Conservation (phyloP, 441 rosid species). For the Lepidium campestre region DNA sequence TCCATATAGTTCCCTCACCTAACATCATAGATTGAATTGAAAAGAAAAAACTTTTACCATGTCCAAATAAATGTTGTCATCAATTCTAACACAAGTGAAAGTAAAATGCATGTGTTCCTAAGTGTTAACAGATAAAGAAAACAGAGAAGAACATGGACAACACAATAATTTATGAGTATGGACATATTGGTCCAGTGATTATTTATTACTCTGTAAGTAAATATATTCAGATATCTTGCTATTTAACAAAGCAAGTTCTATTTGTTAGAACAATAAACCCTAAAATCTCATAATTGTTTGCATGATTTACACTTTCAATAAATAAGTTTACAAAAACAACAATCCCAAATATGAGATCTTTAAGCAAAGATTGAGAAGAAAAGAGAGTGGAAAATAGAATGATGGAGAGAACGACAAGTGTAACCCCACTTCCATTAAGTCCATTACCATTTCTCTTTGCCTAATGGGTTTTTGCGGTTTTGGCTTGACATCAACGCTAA, state of each 20-base stretch:
- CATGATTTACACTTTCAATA: background rate
- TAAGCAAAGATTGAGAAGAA: constrained; percentile 8
- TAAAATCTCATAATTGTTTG: background rate
- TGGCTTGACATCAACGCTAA: constrained; percentile 95
- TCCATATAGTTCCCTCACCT: too few relatives aligned
- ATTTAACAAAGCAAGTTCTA: background rate
- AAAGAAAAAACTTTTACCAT: too few relatives aligned
- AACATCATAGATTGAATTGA: too few relatives aligned
- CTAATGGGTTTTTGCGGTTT: constrained; percentile 38
- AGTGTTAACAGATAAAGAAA: too few relatives aligned
- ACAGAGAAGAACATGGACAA: too few relatives aligned
- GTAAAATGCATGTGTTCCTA: too few relatives aligned
- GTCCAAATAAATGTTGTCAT: too few relatives aligned
- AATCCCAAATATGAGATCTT: background rate
- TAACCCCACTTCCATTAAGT: constrained; percentile 61
- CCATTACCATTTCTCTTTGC: constrained; percentile 5
- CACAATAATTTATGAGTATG: too few relatives aligned
- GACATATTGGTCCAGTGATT: too few relatives aligned
- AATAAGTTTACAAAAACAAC: too few relatives aligned
- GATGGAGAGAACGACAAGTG: constrained; percentile 74
- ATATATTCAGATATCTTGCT: background rate
- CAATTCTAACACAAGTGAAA: too few relatives aligned
- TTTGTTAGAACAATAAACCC: background rate
- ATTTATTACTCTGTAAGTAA: background rate
- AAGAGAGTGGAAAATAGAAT: constrained; percentile 23